Conservation (phyloP, 2,329 filamentous ascomycete genomes). For the Diaporthe eres region DNA sequence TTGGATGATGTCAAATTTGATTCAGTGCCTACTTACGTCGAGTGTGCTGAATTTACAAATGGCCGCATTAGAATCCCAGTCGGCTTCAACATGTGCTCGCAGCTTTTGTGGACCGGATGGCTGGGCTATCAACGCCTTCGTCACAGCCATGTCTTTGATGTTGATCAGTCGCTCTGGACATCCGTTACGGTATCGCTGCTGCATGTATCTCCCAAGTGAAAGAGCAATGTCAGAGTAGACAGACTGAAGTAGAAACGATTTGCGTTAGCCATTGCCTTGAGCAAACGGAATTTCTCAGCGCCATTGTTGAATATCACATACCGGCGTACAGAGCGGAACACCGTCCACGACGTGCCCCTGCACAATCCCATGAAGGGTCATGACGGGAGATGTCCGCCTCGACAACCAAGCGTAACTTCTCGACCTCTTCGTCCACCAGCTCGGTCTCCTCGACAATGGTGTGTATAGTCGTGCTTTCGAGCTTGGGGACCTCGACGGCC, state of each 20-base stretch:
- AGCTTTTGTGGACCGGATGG: slow-evolving; percentile 74
- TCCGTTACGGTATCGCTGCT: slow-evolving; percentile 71
- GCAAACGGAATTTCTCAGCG: fast-evolving
- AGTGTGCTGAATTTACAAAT: slow-evolving; percentile 73
- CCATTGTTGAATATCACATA: background rate
- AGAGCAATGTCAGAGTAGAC: slow-evolving; percentile 64
- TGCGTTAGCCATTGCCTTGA: background rate
- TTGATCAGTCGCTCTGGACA: slow-evolving; percentile 76
- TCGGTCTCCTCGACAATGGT: background rate
- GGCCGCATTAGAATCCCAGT: slow-evolving; percentile 72
- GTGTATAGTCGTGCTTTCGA: slow-evolving; percentile 29
- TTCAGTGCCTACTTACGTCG: slow-evolving; percentile 48
- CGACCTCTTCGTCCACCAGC: background rate
- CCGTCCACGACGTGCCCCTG: slow-evolving; percentile 78
- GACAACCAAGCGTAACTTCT: slow-evolving; percentile 62
- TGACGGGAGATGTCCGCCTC: slow-evolving; percentile 76
- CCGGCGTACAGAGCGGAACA: slow-evolving; percentile 73
- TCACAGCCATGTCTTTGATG: slow-evolving; percentile 78
- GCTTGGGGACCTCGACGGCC: background rate
- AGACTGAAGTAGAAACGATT: slow-evolving; percentile 43
- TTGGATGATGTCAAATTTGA: too few species aligned
- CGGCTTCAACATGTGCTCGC: slow-evolving; percentile 70
- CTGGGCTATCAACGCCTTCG: slow-evolving; percentile 57
- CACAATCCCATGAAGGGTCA: slow-evolving; percentile 71
- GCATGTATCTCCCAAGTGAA: slow-evolving; percentile 74